A percentile compares a stretch with the other conserved stretches of the same genome.
phyloP scores from a whole-genome alignment of 2,329 filamentous ascomycete genomes.

The Scorias spongiosa region DNA sequence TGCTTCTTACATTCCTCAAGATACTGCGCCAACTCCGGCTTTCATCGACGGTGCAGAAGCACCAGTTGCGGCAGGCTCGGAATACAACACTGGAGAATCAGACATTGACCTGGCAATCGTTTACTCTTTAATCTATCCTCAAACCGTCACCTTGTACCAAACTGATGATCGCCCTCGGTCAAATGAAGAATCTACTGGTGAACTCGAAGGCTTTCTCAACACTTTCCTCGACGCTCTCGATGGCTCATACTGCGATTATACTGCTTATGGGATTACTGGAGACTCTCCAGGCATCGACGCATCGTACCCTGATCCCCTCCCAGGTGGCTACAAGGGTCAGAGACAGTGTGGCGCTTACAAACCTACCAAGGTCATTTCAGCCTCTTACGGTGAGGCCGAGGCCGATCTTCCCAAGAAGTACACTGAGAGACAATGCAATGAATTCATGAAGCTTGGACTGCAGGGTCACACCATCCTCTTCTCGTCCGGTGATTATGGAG shows the following conservation, averaged over 20 bases:
- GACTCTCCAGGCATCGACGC: conserved; percentile 14
- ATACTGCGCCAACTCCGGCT: conserved; percentile 2
- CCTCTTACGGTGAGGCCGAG: conserved; percentile 41
- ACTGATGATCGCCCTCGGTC: conserved; percentile 5
- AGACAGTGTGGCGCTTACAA: conserved; percentile 31
- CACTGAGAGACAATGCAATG: conserved; percentile 28
- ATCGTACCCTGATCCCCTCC: conserved; percentile 31
- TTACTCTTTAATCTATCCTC: conserved; percentile 9
- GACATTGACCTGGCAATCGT: conserved; percentile 9
- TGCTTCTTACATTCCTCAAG: conserved; percentile 2
- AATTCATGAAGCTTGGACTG: conserved; percentile 31
- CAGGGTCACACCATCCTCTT: conserved; percentile 32
- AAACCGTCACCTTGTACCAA: conserved; percentile 9
- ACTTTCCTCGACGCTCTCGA: conserved; percentile 9
- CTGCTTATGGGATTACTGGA: conserved; percentile 7
- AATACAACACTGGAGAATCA: conserved; percentile 5
- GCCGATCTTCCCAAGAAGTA: conserved; percentile 36
- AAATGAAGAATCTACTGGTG: background rate
- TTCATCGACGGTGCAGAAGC: conserved; percentile 3
- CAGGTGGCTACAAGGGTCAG: conserved; percentile 34
- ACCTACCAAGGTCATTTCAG: conserved; percentile 39
- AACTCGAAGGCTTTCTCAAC: conserved; percentile 4
- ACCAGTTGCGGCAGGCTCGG: conserved; percentile 3
- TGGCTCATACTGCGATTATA: conserved; percentile 9
- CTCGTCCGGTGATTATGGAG: conserved; percentile 28